phyloP scores from a whole-genome alignment of 768 basidiomycete species.

The Lenzites betulinus region DNA sequence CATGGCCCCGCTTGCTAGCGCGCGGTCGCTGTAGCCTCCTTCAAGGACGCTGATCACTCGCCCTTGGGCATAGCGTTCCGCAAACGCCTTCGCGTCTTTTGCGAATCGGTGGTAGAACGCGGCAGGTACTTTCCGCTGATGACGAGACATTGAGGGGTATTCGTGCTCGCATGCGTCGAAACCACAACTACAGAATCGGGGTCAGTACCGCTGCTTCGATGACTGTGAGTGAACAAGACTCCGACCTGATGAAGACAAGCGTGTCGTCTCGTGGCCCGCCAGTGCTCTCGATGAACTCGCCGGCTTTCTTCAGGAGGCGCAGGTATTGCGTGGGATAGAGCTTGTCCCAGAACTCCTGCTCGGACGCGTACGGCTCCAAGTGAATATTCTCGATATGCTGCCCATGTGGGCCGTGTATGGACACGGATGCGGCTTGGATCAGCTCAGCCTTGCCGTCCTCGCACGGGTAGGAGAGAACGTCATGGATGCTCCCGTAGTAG shows the following conservation, averaged over 20 bases:
- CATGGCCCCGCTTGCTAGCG: conserved; percentile 80
- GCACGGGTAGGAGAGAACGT: conserved; percentile 89
- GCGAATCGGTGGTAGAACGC: conserved; percentile 87
- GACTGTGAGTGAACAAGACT: background rate
- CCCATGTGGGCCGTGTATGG: conserved; percentile 76
- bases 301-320: conserved; percentile 63
- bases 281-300: conserved; percentile 69
- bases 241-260: conserved; percentile 84
- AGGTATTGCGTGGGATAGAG: conserved; percentile 72
- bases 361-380: conserved; percentile 68
- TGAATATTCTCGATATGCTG: conserved; percentile 90
- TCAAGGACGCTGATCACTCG: conserved; percentile 87
- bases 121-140: conserved; percentile 84
- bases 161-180: conserved; percentile 97
- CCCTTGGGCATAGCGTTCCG: conserved; percentile 64
- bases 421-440: conserved; percentile 86
- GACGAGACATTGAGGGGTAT: conserved; percentile 86
- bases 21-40: conserved; percentile 93
- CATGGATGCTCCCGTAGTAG: conserved; percentile 94
- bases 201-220: background rate
- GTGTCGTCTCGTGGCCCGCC: conserved; percentile 67
- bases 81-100: conserved; percentile 64
- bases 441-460: conserved; percentile 85
- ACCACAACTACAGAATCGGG: conserved; percentile 61
- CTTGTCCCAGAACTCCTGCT: conserved; percentile 72